Conservation (phyloP, 2,329 filamentous ascomycete genomes). For the Ophiostoma ulmi region DNA sequence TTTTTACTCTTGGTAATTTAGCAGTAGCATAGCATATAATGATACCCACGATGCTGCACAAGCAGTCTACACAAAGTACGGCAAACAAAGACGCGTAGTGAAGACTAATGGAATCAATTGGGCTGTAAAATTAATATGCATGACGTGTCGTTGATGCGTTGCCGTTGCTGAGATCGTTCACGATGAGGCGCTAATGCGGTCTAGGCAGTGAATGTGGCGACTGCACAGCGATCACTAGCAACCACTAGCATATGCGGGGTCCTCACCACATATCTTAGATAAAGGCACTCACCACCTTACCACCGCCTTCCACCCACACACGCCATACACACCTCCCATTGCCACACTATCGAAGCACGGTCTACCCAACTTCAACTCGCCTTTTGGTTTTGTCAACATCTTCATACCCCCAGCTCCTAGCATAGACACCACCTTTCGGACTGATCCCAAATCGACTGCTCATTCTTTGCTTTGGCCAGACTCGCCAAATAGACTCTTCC, state of each 20-base stretch:
- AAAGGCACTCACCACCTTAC: not conserved
- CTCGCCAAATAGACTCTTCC: not conserved
- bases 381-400: not conserved
- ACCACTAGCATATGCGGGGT: not conserved
- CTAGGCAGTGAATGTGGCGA: not conserved
- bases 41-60: slow-evolving; percentile 12
- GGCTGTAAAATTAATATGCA: not conserved
- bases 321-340: not conserved
- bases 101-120: too few relatives aligned
- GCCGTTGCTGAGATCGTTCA: not conserved
- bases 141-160: not conserved
- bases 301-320: not conserved
- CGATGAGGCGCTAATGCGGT: not conserved
- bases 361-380: not conserved
- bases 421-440: not conserved
- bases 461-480: not conserved
- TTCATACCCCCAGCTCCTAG: not conserved
- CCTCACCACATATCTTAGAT: not conserved
- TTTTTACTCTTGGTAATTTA: not conserved
- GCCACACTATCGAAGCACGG: too few relatives aligned
- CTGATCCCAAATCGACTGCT: not conserved
- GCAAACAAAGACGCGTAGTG: not conserved
- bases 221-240: not conserved
- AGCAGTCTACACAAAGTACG: not conserved
- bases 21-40: slow-evolving; percentile 14